Conservation (phyloP, 495 filamentous ascomycete species). For the Thozetella sp. region DNA sequence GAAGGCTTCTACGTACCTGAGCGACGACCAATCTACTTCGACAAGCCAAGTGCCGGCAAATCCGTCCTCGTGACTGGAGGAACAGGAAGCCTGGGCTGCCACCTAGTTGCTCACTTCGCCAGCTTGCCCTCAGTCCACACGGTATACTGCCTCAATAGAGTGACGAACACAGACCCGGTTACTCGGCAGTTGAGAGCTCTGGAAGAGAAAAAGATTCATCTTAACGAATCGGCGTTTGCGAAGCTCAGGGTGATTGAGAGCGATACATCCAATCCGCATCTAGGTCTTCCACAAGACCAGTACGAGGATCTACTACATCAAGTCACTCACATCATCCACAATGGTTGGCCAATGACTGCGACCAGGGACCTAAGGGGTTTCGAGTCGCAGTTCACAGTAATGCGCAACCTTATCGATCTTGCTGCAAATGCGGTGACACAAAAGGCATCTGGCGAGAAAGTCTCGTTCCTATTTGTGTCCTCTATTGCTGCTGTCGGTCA, state of each 20-base stretch:
- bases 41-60: no score
- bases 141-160: slow-evolving; percentile 52
- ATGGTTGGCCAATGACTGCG: not conserved
- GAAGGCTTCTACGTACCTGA: no score
- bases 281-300: not conserved
- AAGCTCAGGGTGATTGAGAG: not conserved
- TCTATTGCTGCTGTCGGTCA: no score
- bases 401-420: not conserved
- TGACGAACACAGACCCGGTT: no score
- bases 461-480: no score
- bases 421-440: not conserved
- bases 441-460: not conserved
- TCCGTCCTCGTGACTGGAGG: not conserved
- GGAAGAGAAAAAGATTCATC: no score
- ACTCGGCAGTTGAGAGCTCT: no score
- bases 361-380: not conserved
- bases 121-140: slow-evolving; percentile 23
- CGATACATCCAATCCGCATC: not conserved
- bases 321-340: not conserved
- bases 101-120: slow-evolving; percentile 38
- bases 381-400: not conserved
- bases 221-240: no score
- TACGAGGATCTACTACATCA: not conserved
- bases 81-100: slow-evolving; percentile 38
- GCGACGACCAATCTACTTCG: no score